Conservation (phyloP, 768 basidiomycete genomes). For the Dioszegia crocea region DNA sequence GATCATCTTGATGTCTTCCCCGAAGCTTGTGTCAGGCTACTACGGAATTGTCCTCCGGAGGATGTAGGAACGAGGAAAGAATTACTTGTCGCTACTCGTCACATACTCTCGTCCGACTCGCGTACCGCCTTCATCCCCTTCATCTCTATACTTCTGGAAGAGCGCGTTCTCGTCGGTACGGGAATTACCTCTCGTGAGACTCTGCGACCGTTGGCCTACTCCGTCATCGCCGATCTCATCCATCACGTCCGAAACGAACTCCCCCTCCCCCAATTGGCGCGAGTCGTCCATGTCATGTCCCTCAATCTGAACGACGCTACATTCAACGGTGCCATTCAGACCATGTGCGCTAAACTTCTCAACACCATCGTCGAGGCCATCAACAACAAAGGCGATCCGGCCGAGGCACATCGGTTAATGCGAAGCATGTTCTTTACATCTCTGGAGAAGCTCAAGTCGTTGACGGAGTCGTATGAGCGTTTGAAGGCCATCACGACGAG, state of each 20-base stretch:
- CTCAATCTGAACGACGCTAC: conserved; percentile 84
- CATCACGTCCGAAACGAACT: conserved; percentile 85
- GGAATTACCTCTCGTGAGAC: conserved; percentile 80
- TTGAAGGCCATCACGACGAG: conserved; percentile 32
- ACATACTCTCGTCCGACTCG: conserved; percentile 74
- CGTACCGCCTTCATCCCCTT: conserved; percentile 72
- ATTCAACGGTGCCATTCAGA: conserved; percentile 73
- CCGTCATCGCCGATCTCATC: conserved; percentile 84
- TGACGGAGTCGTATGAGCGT: conserved; percentile 54
- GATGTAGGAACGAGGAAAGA: conserved; percentile 78
- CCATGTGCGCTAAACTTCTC: conserved; percentile 86
- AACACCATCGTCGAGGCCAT: conserved; percentile 83
- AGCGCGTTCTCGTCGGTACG: conserved; percentile 78
- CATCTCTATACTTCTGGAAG: conserved; percentile 84
- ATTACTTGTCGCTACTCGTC: conserved; percentile 69
- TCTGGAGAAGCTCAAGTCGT: conserved; percentile 75
- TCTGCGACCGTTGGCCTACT: conserved; percentile 74
- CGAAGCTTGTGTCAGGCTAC: conserved; percentile 71
- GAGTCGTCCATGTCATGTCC: conserved; percentile 77
- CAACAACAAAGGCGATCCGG: conserved; percentile 65
- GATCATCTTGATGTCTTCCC: conserved; percentile 76
- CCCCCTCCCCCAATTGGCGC: conserved; percentile 66
- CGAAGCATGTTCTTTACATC: conserved; percentile 73
- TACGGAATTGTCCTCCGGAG: conserved; percentile 89
- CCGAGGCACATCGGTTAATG: conserved; percentile 67